Conservation (phyloP, 768 basidiomycete genomes). For the Kwoniella dejecticola region DNA sequence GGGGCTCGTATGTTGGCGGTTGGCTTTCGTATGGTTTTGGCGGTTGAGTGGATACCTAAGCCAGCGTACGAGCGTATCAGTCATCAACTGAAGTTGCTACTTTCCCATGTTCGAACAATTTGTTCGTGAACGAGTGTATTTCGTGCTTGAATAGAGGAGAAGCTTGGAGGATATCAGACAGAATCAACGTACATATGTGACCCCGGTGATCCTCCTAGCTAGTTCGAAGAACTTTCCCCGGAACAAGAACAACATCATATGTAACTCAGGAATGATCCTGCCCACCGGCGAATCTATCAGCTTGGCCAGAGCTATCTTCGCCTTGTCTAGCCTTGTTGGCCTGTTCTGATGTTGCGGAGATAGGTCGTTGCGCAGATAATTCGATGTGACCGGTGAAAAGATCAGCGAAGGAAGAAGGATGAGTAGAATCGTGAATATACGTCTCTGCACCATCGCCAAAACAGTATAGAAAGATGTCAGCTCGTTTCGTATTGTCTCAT, state of each 20-base stretch:
- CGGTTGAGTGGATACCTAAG: conserved; percentile 49
- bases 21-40: conserved; percentile 29
- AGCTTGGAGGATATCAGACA: too few species aligned
- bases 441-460: conserved; percentile 31
- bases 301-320: background rate
- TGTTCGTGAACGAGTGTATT: too few species aligned
- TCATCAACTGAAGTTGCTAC: too few species aligned
- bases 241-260: conserved; percentile 51
- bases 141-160: too few species aligned
- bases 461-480: too few species aligned
- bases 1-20: conserved; percentile 45
- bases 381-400: conserved; percentile 22
- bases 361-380: conserved; percentile 25
- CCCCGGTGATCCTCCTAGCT: conserved; percentile 48
- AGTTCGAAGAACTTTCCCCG: conserved; percentile 51
- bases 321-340: conserved; percentile 3
- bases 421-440: conserved; percentile 41
- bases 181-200: conserved; percentile 49
- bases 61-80: too few species aligned
- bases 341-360: background rate
- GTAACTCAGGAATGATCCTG: conserved; percentile 43
- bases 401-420: conserved; percentile 38
- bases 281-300: conserved; percentile 38
- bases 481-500: too few species aligned
- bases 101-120: too few species aligned